Evolutionary conservation across 208 protist species (phyloP), one percentile per base, ranked within the genome.

Genomic region (Acanthamoeba culbertsoni): DNA sequence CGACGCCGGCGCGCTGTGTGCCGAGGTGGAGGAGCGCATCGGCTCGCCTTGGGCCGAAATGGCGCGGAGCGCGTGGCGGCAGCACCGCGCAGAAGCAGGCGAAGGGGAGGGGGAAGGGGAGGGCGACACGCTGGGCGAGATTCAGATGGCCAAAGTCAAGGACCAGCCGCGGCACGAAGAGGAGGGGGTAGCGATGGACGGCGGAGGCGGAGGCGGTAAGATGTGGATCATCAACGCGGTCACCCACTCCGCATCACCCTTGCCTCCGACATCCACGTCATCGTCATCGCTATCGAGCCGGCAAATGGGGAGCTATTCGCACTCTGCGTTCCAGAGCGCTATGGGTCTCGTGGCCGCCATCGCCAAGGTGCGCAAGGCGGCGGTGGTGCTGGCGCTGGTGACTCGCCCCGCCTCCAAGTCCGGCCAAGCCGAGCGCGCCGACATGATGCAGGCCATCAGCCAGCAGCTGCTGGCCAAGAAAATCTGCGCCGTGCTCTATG

Each of bases 141-240:
- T 79, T 10, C 68, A 79, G 35, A 79, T 48, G 68, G n/a, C 23
- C 68, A 79, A 79, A 42, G 40, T 79, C 28, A n/a, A n/a, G n/a
- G n/a, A n/a, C n/a, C 59, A 68, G 59, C 59, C 16, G 7, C 68
- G 31, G 35, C 65, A 63, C 12, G 57, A 63, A 20, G 33, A 68
- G 3, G 59, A 68, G 5, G 59, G 40, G 20, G 31, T 2, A 26
- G 31, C 8, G 6, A 33, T 31, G 31, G 59, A 40, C 28, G 59
- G 20, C 28, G 59, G 40, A 26, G 59, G 31, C 37, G 68, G 43
- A 42, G 37, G 40, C 23, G 68, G 42, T 28, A 79, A 48, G 42
- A 33, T 79, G 18, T 79, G 68, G 68, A 33, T 79, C 68, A 28
- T 79, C 68, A 79, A 79, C 68, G 68, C 68, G 18, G 23, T 79